A percentile compares a stretch with the other conserved stretches of the same genome.
Conservation (phyloP, 2,329 filamentous ascomycete species). For the Fusarium floridanum region DNA sequence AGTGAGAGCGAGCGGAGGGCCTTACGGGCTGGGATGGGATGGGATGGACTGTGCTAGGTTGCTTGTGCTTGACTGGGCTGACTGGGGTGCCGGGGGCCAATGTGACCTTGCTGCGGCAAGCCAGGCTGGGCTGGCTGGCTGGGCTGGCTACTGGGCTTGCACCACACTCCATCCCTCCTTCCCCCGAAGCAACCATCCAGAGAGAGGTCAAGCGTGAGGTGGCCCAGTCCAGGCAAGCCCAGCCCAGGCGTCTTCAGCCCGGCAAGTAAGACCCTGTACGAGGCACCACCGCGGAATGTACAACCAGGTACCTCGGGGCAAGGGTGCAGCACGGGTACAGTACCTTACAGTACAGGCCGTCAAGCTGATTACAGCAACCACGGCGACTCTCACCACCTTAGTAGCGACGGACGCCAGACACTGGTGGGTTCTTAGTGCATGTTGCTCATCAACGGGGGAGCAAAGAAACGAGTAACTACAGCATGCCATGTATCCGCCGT, state of each 20-base stretch:
- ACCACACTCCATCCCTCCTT: neutral
- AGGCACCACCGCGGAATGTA: constrained; percentile 1
- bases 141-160: neutral
- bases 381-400: neutral
- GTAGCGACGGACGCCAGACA: neutral
- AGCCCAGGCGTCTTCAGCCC: constrained; percentile 33
- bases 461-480: neutral
- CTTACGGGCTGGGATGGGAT: neutral
- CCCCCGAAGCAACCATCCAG: neutral
- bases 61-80: neutral
- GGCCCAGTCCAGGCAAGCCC: constrained; percentile 8
- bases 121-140: constrained; percentile 9
- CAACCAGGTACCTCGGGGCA: constrained; percentile 17
- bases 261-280: constrained; percentile 24
- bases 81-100: constrained; percentile 17
- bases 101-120: constrained; percentile 37
- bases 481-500: neutral
- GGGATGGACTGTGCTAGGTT: neutral
- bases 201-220: neutral
- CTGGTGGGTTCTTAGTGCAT: neutral
- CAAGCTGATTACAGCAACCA: constrained; percentile 13
- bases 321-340: constrained; percentile 15
- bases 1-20: neutral
- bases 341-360: neutral
- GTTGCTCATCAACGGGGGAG: neutral